phyloP scores from a whole-genome alignment of 2,329 filamentous ascomycete species.

The Epicoccum nigrum region DNA sequence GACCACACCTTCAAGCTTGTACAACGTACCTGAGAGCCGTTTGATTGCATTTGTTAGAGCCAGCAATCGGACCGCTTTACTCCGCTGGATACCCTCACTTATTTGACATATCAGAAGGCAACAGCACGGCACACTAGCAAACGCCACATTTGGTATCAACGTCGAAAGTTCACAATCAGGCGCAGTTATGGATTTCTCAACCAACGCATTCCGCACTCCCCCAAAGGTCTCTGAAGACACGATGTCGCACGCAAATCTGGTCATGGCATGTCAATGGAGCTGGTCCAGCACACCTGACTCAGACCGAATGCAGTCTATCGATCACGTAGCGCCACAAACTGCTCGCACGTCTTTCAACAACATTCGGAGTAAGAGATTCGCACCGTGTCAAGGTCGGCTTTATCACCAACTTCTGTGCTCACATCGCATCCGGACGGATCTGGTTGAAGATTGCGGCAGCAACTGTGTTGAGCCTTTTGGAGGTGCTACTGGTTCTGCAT shows the following conservation, averaged over 20 bases:
- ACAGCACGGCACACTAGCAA: conserved; percentile 24
- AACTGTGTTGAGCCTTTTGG: conserved; percentile 43
- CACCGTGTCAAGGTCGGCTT: conserved; percentile 42
- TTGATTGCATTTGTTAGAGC: conserved; percentile 8
- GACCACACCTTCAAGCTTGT: conserved; percentile 23
- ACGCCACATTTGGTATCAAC: conserved; percentile 32
- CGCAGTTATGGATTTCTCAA: conserved; percentile 41
- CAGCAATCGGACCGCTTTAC: conserved; percentile 6
- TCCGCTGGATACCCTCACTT: conserved; percentile 5
- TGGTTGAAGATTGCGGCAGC: conserved; percentile 44
- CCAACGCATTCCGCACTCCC: conserved; percentile 29
- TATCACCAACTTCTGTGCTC: conserved; percentile 46
- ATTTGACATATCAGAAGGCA: conserved; percentile 25
- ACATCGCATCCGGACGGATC: conserved; percentile 44
- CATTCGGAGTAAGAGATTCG: conserved; percentile 37
- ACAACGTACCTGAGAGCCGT: conserved; percentile 17
- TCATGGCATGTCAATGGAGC: conserved; percentile 44
- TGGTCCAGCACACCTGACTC: conserved; percentile 38
- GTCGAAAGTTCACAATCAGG: background rate
- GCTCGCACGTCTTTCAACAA: conserved; percentile 24
- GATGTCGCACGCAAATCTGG: conserved; percentile 41
- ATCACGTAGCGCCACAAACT: conserved; percentile 14
- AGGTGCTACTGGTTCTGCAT: conserved; percentile 24
- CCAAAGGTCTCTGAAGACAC: conserved; percentile 38
- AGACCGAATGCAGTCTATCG: conserved; percentile 16